Percentiles rank a stretch among this genome's conserved stretches.
Evolutionary conservation across 495 filamentous ascomycete genomes (phyloP).

Genomic region (Aspergillus heteromorphus): DNA sequence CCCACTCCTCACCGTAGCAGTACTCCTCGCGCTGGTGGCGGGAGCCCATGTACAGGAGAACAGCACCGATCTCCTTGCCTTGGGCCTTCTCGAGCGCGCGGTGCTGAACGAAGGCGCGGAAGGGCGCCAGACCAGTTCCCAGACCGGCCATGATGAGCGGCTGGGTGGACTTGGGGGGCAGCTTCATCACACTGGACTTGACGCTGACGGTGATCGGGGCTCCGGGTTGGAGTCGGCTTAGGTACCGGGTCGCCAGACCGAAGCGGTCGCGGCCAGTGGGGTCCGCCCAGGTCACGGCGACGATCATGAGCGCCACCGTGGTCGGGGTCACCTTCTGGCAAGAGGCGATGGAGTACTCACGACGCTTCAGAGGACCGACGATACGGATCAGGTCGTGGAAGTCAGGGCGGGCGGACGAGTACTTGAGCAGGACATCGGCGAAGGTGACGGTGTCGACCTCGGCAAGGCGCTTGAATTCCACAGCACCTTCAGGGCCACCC

Average conservation of each 20-base stretch:
- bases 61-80: conserved; percentile 88
- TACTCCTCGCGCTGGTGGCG: conserved; percentile 98
- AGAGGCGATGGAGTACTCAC: conserved; percentile 97
- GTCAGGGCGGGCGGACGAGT: conserved; percentile 77
- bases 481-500: conserved; percentile 76
- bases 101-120: conserved; percentile 97
- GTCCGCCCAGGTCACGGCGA: conserved; percentile 94
- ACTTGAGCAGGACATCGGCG: conserved; percentile 84
- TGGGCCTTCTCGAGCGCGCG: conserved; percentile 94
- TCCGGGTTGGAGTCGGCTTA: conserved; percentile 67
- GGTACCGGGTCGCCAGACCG: conserved; percentile 86
- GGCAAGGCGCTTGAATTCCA: conserved; percentile 88
- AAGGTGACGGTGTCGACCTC: conserved; percentile 93
- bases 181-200: conserved; percentile 97
- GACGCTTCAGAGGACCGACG: conserved; percentile 85
- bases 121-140: conserved; percentile 95
- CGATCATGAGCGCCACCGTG: conserved; percentile 89
- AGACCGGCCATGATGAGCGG: conserved; percentile 99
- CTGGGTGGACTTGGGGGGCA: conserved; percentile 75
- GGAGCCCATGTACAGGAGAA: conserved; percentile 93
- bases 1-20: conserved; percentile 98
- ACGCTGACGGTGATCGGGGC: conserved; percentile 80
- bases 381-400: conserved; percentile 91
- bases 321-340: conserved; percentile 87
- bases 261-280: conserved; percentile 81